Conservation (phyloP, 2,329 filamentous ascomycete genomes). For the Beauveria varroae region DNA sequence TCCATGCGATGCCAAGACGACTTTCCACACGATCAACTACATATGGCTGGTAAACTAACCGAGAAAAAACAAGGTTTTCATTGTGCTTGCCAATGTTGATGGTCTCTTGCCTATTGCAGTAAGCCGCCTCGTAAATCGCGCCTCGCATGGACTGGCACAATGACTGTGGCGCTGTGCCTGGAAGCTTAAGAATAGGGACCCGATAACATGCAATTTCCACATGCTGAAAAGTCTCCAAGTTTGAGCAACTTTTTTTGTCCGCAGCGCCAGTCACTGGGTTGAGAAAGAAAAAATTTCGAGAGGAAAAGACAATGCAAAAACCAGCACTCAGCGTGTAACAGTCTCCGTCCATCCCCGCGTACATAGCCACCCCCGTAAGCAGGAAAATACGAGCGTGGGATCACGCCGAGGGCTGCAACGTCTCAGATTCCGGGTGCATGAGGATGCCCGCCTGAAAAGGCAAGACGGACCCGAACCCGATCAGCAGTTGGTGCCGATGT, state of each 20-base stretch:
- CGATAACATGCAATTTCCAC: neutral
- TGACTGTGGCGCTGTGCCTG: neutral
- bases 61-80: neutral
- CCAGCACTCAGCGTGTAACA: neutral
- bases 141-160: neutral
- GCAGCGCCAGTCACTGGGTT: too few relatives aligned
- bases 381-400: neutral
- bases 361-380: slow-evolving; percentile 9
- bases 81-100: neutral
- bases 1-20: too few relatives aligned
- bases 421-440: slow-evolving; percentile 6
- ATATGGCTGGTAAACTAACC: neutral
- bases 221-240: neutral
- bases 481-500: neutral
- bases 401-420: slow-evolving; percentile 4
- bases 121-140: neutral
- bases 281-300: neutral
- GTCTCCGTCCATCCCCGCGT: neutral
- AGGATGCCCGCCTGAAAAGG: neutral
- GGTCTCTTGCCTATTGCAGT: neutral
- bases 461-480: neutral
- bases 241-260: neutral
- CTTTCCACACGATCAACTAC: neutral
- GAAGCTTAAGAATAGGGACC: neutral
- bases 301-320: neutral